Conservation (phyloP, 768 basidiomycete genomes). For the Fistulinella prunicolor region DNA sequence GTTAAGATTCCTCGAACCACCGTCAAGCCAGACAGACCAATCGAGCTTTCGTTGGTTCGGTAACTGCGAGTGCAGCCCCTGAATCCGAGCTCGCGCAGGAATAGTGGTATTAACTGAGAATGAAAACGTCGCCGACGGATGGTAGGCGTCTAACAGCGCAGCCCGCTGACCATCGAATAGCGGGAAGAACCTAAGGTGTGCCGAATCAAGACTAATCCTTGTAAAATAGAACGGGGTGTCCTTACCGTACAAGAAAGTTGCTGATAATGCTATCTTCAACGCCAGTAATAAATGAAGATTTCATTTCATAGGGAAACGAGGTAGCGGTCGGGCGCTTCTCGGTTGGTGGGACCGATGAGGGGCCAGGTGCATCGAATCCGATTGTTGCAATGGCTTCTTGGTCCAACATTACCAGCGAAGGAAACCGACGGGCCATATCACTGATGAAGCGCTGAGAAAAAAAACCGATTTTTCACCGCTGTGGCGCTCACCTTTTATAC, state of each 20-base stretch:
- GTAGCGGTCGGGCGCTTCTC: slow-evolving; percentile 53
- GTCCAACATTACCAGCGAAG: slow-evolving; percentile 81
- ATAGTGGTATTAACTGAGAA: slow-evolving; percentile 83
- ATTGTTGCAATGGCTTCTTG: slow-evolving; percentile 73
- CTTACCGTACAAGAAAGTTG: slow-evolving; percentile 75
- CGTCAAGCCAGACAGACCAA: slow-evolving; percentile 68
- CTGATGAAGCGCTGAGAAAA: slow-evolving; percentile 38
- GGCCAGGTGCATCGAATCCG: slow-evolving; percentile 69
- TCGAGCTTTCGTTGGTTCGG: slow-evolving; percentile 83
- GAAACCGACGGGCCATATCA: slow-evolving; percentile 77
- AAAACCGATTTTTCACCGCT: background rate
- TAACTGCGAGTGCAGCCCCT: slow-evolving; percentile 63
- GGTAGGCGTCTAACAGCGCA: slow-evolving; percentile 68
- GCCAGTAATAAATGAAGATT: slow-evolving; percentile 68
- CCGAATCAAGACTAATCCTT: slow-evolving; percentile 6
- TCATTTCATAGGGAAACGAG: slow-evolving; percentile 79
- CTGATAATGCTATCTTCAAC: slow-evolving; percentile 67
- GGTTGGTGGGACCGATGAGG: slow-evolving; percentile 40
- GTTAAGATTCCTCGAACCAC: slow-evolving; percentile 75
- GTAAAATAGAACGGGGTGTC: slow-evolving; percentile 6
- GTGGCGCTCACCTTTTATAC: slow-evolving; percentile 60
- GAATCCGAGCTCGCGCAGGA: slow-evolving; percentile 71
- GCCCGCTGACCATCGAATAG: slow-evolving; percentile 76
- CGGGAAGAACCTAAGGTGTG: slow-evolving; percentile 67
- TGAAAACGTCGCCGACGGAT: slow-evolving; percentile 87